These are phyloP conservation scores for Parmales sp. DNA, from an alignment of 108 stramenopile species.

Conservation along the genomic window DNA sequence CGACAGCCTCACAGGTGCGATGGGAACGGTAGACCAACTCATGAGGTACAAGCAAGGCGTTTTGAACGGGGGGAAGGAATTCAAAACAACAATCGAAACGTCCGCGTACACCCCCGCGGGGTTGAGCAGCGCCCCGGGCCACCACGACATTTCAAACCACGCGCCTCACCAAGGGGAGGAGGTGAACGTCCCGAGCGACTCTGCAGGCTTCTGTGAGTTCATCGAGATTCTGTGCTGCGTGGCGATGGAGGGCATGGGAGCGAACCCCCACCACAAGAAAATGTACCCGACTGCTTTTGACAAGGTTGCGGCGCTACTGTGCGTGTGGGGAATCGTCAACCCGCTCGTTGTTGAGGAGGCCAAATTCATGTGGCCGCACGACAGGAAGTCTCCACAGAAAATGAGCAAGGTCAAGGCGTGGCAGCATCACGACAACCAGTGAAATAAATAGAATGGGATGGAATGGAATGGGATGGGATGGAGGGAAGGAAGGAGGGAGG, in stretches of 20 bases:
- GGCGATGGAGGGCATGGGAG: neutral
- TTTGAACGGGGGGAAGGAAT: neutral
- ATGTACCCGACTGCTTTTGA: slow-evolving; percentile 9
- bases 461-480: no score
- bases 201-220: slow-evolving; percentile 15
- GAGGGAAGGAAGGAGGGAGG: no score
- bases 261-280: neutral
- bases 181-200: neutral
- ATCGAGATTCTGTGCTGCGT: neutral
- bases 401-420: neutral
- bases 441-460: no score
- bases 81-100: neutral
- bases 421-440: neutral
- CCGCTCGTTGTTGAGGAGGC: neutral
- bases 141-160: neutral
- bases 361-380: slow-evolving; percentile 11
- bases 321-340: slow-evolving; percentile 11
- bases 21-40: no score
- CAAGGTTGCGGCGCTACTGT: neutral
- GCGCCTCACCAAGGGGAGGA: neutral
- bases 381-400: slow-evolving; percentile 2
- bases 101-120: neutral
- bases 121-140: neutral
- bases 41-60: no score
- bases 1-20: no score